Evolutionary conservation across 2,329 filamentous ascomycete species (phyloP).

Genomic region (Fusarium proliferatum): DNA sequence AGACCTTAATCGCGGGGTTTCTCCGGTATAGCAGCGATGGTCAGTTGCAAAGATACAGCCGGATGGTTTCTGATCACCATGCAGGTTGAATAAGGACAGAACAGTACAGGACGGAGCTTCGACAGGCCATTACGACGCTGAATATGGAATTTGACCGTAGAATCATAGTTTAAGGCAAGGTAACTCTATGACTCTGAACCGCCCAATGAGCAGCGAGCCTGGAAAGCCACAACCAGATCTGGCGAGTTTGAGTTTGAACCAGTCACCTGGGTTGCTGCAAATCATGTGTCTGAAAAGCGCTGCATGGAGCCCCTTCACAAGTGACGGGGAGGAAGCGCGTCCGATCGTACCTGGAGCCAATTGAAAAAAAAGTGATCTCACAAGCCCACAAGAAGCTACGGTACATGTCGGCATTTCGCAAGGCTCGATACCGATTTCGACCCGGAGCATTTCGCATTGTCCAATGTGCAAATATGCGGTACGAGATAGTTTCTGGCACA

Average conservation of each 20-base stretch:
- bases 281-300: constrained; percentile 47
- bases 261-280: constrained; percentile 46
- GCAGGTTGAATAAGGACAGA: not conserved
- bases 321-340: constrained; percentile 34
- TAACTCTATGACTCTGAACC: constrained; percentile 20
- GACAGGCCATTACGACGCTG: constrained; percentile 15
- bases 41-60: constrained; percentile 23
- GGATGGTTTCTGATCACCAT: constrained; percentile 10
- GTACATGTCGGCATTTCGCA: constrained; percentile 32
- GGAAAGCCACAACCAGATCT: constrained; percentile 21
- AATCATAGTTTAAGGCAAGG: constrained; percentile 29
- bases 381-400: constrained; percentile 28
- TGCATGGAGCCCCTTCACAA: constrained; percentile 43
- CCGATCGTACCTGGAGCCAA: constrained; percentile 44
- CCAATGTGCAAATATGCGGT: constrained; percentile 21
- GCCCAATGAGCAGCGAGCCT: constrained; percentile 32
- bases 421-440: constrained; percentile 1
- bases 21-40: constrained; percentile 9
- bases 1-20: not conserved
- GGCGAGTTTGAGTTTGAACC: constrained; percentile 37
- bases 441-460: not conserved
- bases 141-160: constrained; percentile 25
- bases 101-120: constrained; percentile 11
- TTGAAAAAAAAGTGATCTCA: constrained; percentile 33
- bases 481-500: not conserved